Percentiles rank a stretch among this genome's conserved stretches.
Conservation (phyloP, 305 asterid species). For the Solanum aculeatissimum region DNA sequence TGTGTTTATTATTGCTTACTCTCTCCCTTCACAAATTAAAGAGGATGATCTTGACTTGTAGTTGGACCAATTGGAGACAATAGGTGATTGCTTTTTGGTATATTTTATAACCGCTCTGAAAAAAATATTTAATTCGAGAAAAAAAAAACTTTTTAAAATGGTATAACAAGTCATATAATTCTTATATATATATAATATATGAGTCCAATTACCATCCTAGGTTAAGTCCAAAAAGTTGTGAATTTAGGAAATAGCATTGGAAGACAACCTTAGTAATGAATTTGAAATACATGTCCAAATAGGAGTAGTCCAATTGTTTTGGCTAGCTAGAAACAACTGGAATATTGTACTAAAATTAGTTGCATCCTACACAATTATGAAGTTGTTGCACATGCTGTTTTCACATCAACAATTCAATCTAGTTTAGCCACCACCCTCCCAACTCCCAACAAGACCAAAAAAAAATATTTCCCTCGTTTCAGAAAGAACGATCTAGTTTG, state of each 20-base stretch:
- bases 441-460: neutral
- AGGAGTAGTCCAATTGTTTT: neutral
- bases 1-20: neutral
- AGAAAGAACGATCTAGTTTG: too few species aligned
- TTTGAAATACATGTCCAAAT: neutral
- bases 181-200: too few species aligned
- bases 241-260: neutral
- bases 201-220: too few species aligned
- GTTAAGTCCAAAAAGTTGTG: neutral
- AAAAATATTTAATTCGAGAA: neutral
- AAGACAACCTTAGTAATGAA: neutral
- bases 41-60: neutral
- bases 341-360: neutral
- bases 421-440: neutral
- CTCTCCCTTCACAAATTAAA: neutral
- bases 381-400: neutral
- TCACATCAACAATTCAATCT: neutral
- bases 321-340: neutral
- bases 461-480: fast-evolving
- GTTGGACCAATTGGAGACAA: neutral
- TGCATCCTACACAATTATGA: neutral
- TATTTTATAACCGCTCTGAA: neutral
- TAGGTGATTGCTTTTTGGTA: neutral
- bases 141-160: fast-evolving
- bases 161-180: neutral